Conservation (phyloP, 2,329 filamentous ascomycete genomes). For the Trichoderma gracile region DNA sequence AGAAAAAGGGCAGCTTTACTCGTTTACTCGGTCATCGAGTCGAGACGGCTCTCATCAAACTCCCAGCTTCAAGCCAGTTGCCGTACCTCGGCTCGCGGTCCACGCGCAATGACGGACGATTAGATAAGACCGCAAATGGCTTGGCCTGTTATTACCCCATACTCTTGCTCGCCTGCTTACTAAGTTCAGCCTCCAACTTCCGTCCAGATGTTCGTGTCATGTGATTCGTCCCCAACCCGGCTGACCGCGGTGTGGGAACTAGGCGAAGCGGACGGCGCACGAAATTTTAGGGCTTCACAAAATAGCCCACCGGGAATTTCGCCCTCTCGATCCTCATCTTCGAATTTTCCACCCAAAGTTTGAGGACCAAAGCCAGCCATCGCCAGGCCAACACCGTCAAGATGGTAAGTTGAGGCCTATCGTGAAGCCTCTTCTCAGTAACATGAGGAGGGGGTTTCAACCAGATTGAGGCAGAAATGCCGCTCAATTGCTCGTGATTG, state of each 20-base stretch:
- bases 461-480: constrained; percentile 47
- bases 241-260: constrained; percentile 28
- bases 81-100: constrained; percentile 27
- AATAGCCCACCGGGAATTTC: constrained; percentile 45
- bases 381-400: constrained; percentile 59
- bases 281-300: constrained; percentile 45
- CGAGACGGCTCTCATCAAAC: neutral
- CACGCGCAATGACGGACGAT: constrained; percentile 1
- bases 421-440: constrained; percentile 27
- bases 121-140: constrained; percentile 20
- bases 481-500: constrained; percentile 41
- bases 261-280: constrained; percentile 30
- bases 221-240: constrained; percentile 46
- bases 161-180: neutral
- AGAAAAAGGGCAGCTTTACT: constrained; percentile 12
- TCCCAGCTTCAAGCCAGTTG: constrained; percentile 9
- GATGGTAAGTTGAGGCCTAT: constrained; percentile 65
- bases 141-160: neutral
- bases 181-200: neutral
- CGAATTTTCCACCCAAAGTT: constrained; percentile 33
- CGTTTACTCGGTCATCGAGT: constrained; percentile 1
- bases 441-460: constrained; percentile 28
- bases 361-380: constrained; percentile 43
- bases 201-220: constrained; percentile 29
- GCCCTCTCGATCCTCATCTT: constrained; percentile 36